These are phyloP conservation scores for Xylaria multiplex DNA, from an alignment of 2,329 filamentous ascomycete genomes.

Conservation along the genomic window DNA sequence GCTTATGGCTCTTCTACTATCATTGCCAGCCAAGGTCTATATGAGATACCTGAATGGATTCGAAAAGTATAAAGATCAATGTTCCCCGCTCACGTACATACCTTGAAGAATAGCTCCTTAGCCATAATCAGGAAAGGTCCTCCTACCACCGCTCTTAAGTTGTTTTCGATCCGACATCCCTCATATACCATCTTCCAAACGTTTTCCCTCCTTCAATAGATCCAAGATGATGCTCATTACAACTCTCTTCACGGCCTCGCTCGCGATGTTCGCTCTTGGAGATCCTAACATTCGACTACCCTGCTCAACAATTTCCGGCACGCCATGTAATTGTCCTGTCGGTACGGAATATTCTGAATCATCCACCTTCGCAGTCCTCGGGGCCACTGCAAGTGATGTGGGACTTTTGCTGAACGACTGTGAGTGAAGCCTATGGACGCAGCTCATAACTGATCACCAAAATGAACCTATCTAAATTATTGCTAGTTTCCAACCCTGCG, in stretches of 20 bases:
- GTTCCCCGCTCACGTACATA: neutral
- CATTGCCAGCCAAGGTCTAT: neutral
- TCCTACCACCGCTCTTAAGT: neutral
- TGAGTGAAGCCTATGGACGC: constrained; percentile 15
- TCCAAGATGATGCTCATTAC: constrained; percentile 21
- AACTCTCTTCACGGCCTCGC: constrained; percentile 13
- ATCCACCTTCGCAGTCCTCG: constrained; percentile 20
- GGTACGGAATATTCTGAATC: constrained; percentile 33
- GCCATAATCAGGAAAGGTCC: neutral
- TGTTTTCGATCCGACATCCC: neutral
- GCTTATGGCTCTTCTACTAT: neutral
- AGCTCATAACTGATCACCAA: neutral
- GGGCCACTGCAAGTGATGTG: constrained; percentile 27
- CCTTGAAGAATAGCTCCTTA: neutral
- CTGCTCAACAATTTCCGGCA: constrained; percentile 31
- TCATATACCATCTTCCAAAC: neutral
- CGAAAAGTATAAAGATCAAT: constrained; percentile 18
- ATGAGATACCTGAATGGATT: neutral
- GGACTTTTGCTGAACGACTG: constrained; percentile 22
- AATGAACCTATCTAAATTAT: neutral
- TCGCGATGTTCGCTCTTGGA: constrained; percentile 15
- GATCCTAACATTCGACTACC: constrained; percentile 2
- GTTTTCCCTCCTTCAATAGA: neutral
- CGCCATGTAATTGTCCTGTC: constrained; percentile 29
- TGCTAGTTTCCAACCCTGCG: constrained; percentile 20